Conservation (phyloP, 176 grass and related monocot genomes). For the Hyparrhenia diplandra region DNA sequence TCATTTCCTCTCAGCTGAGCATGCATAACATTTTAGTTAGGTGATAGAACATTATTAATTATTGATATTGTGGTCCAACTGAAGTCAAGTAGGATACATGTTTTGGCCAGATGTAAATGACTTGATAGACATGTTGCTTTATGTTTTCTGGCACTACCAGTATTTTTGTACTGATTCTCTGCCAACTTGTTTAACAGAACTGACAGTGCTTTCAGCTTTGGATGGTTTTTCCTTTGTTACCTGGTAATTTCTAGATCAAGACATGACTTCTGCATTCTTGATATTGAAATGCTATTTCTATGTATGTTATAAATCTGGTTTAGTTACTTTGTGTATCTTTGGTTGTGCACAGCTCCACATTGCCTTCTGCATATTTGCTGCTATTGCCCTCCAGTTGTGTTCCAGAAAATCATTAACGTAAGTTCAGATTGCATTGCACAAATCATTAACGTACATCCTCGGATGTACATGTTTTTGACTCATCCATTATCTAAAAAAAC, state of each 20-base stretch:
- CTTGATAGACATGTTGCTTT: background rate
- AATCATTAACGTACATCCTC: too few species aligned
- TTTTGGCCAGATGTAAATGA: background rate
- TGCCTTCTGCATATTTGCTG: constrained; percentile 60
- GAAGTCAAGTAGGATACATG: background rate
- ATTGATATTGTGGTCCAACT: background rate
- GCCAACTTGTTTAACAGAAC: constrained; percentile 51
- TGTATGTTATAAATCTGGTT: constrained; percentile 17
- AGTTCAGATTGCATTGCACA: background rate
- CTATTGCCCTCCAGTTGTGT: constrained; percentile 60
- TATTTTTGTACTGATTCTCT: constrained; percentile 14
- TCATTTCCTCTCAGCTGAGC: background rate
- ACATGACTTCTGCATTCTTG: constrained; percentile 1
- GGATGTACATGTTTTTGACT: too few species aligned
- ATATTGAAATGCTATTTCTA: background rate
- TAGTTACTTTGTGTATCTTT: background rate
- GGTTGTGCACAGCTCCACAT: constrained; percentile 52
- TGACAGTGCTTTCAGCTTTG: constrained; percentile 64
- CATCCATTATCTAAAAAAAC: too few species aligned
- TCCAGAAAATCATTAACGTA: constrained; percentile 65
- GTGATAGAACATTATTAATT: background rate
- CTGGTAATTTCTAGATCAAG: constrained; percentile 36
- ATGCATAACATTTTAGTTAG: background rate
- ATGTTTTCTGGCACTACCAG: background rate
- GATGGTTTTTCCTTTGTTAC: constrained; percentile 75